Conservation (phyloP, 2,329 filamentous ascomycete genomes). For the Biscogniauxia sp. region DNA sequence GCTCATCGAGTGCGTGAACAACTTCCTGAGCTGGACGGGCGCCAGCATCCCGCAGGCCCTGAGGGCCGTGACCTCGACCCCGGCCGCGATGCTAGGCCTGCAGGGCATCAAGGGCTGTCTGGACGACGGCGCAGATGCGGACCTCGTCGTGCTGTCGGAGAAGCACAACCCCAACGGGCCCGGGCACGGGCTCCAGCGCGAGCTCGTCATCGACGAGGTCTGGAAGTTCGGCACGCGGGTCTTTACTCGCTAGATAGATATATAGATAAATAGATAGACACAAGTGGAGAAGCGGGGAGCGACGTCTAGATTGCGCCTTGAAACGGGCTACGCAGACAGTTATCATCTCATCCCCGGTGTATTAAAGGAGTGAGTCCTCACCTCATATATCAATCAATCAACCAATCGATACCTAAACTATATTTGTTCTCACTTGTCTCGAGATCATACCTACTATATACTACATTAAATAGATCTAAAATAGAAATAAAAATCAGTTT, state of each 20-base stretch:
- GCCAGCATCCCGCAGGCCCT: conserved; percentile 66
- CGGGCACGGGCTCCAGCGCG: conserved; percentile 48
- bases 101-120: conserved; percentile 64
- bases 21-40: conserved; percentile 75
- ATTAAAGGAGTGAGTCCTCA: no score
- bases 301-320: no score
- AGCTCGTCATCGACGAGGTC: conserved; percentile 68
- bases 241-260: conserved; percentile 27
- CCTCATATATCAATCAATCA: no score
- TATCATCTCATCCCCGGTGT: no score
- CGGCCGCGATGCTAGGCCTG: conserved; percentile 73
- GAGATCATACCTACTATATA: no score
- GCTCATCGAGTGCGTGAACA: conserved; percentile 78
- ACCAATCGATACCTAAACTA: no score
- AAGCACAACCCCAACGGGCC: conserved; percentile 33
- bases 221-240: conserved; percentile 73
- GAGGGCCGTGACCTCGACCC: conserved; percentile 71
- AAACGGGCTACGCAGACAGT: no score
- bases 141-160: conserved; percentile 67
- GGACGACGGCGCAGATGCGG: conserved; percentile 62
- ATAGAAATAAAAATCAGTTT: no score
- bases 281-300: no score
- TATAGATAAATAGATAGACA: conserved; percentile 5
- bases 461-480: no score
- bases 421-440: no score